phyloP scores from a whole-genome alignment of 2,329 filamentous ascomycete genomes.

The Botrytis tulipae region DNA sequence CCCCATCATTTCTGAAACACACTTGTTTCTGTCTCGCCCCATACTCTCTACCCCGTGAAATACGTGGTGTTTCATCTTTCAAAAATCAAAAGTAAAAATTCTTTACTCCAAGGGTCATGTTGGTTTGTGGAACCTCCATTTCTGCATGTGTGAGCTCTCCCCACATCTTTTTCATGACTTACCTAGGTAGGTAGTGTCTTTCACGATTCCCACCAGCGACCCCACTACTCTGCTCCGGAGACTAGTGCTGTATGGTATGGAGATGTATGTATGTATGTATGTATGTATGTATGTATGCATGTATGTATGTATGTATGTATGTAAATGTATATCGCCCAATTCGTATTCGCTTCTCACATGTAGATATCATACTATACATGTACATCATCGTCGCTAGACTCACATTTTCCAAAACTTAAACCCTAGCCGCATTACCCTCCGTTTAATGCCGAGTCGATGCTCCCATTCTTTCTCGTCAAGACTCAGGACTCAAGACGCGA shows the following conservation, averaged over 20 bases:
- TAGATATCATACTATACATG: not conserved
- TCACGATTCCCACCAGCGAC: not conserved
- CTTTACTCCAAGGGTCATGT: not conserved
- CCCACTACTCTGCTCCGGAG: slow-evolving; percentile 1
- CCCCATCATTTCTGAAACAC: slow-evolving; percentile 1
- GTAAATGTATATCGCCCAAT: not conserved
- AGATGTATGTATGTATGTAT: slow-evolving; percentile 6
- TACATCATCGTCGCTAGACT: not conserved
- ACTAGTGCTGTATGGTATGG: not conserved
- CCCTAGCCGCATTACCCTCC: slow-evolving; percentile 4
- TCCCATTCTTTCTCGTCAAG: slow-evolving; percentile 3
- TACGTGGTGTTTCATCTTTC: slow-evolving; percentile 20
- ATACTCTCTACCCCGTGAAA: slow-evolving; percentile 5
- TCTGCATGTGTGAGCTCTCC: not conserved
- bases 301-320: not conserved
- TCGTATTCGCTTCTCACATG: not conserved
- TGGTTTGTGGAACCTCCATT: not conserved
- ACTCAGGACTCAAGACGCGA: not conserved
- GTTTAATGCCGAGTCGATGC: not conserved
- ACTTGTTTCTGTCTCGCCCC: not conserved
- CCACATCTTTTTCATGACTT: not conserved
- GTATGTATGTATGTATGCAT: not conserved
- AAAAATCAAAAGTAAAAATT: not conserved
- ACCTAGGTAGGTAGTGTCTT: not conserved
- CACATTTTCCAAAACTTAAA: not conserved